These are phyloP conservation scores for Sarocladium oryzae DNA, from an alignment of 2,329 filamentous ascomycete genomes.

Conservation along the genomic window DNA sequence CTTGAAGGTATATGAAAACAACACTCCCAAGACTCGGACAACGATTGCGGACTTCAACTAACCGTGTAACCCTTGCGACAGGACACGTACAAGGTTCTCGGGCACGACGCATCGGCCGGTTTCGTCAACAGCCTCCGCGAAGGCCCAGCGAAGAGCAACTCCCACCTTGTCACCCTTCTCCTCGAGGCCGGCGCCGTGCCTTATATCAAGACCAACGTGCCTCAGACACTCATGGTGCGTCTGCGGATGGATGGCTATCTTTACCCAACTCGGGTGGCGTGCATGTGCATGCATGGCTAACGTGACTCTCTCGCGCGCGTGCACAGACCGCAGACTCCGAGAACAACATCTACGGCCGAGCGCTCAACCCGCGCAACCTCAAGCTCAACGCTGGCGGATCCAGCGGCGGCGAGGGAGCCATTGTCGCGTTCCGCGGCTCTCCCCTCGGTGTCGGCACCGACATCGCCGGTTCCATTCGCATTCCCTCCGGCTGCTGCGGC, in stretches of 20 bases:
- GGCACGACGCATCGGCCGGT: conserved; percentile 47
- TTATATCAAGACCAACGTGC: conserved; percentile 65
- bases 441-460: conserved; percentile 36
- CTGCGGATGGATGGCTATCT: no score
- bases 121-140: conserved; percentile 49
- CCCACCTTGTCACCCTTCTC: conserved; percentile 48
- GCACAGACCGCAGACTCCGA: conserved; percentile 19
- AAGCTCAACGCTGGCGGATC: conserved; percentile 56
- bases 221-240: conserved; percentile 42
- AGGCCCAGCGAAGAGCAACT: conserved; percentile 46
- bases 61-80: conserved; percentile 8
- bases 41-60: no score
- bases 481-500: conserved; percentile 37
- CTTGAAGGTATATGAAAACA: conserved; percentile 15
- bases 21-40: no score
- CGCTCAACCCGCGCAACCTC: conserved; percentile 57
- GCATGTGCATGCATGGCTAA: background rate
- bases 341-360: conserved; percentile 58
- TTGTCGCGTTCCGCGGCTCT: conserved; percentile 34
- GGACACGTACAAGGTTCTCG: conserved; percentile 52
- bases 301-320: background rate
- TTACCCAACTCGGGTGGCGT: background rate
- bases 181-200: conserved; percentile 55
- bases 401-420: conserved; percentile 49
- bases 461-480: conserved; percentile 39